Evolutionary conservation across 352 stramenopile species (phyloP).

Genomic region (Albugo candida): DNA sequence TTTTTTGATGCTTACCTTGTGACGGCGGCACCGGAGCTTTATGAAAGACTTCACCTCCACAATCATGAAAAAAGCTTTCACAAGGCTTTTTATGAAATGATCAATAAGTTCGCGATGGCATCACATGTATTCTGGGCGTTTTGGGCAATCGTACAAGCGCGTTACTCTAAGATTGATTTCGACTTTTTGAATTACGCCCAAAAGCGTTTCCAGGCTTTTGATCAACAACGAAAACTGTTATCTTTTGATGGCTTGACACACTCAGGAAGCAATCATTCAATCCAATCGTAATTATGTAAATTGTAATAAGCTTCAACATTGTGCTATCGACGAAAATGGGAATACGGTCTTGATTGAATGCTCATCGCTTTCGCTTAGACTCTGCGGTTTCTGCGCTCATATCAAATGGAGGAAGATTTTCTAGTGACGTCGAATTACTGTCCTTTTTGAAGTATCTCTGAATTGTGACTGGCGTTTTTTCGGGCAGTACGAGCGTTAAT

Average conservation of each 20-base stretch:
- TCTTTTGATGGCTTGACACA: constrained; percentile 3
- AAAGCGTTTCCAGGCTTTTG: constrained; percentile 67
- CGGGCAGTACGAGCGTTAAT: constrained; percentile 49
- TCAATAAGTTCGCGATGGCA: constrained; percentile 77
- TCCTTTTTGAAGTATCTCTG: constrained; percentile 76
- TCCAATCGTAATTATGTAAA: no score
- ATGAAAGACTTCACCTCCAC: constrained; percentile 41
- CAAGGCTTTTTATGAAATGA: constrained; percentile 56
- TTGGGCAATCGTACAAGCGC: constrained; percentile 85
- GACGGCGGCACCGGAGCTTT: constrained; percentile 32
- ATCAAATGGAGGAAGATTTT: constrained; percentile 75
- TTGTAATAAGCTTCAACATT: no score
- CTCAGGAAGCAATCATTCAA: no score
- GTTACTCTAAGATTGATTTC: constrained; percentile 80
- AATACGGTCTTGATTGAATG: neutral
- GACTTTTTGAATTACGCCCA: constrained; percentile 74
- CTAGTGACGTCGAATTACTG: constrained; percentile 69
- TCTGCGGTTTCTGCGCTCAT: constrained; percentile 68
- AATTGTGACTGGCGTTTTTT: constrained; percentile 59
- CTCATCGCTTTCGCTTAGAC: constrained; percentile 71
- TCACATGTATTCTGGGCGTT: constrained; percentile 88
- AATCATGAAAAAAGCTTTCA: constrained; percentile 68
- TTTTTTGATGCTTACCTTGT: constrained; percentile 80
- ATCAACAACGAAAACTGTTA: constrained; percentile 51
- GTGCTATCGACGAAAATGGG: no score